Base-by-base conservation (phyloP, 2,329 filamentous ascomycete genomes). In the Alternaria infectoria region DNA sequence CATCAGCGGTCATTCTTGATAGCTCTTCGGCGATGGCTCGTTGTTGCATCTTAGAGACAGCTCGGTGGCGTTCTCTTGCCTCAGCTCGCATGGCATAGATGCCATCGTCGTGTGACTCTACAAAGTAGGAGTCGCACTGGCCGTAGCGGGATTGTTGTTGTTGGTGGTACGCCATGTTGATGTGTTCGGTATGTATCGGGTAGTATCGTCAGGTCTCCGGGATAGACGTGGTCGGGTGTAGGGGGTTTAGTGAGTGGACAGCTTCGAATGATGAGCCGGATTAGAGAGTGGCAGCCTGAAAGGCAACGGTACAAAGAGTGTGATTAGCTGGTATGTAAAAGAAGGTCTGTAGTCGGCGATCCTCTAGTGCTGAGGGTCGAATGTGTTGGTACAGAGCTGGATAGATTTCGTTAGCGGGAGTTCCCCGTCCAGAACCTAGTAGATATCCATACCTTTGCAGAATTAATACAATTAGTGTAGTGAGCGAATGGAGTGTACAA, bases 11-110 rank as follows among this genome's bases (percentile, higher is more conserved):
- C 71, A 92, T 84, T 71, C 90, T 89, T 49, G 94, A 97, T 69
- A 98, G 88, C 79, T 98, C 93, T 77, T 93, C 92, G 65, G 91
- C 93, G 72, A 98, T 91, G 70, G 91, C 90, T 77, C 95, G 92
- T 81, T 97, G 95, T 74, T 90, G 89, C 82, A 95, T 89, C 77
- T 91, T 89, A 64, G 92, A 91, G 73, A 96, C 84, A 76, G 93
- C 88, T 81, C 91, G 93, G 71, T 90, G 88, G 65, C 92, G 90
- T 74, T 96, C 91, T 76, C 91, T 89, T 64, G 90, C 85, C 67
- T 89, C 90, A 70, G 92, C 87, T 67, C 89, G 88, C 71, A 81
- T 76, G 49, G 82, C 83, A 82, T 82, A 84, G 57, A 84, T 65
- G 51, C 82, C 84, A 54, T 86, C 84, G 62, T 88, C 85, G 66